These are phyloP conservation scores for Monilinia fructicola DNA, from an alignment of 2,329 filamentous ascomycete species.

Conservation along the genomic window DNA sequence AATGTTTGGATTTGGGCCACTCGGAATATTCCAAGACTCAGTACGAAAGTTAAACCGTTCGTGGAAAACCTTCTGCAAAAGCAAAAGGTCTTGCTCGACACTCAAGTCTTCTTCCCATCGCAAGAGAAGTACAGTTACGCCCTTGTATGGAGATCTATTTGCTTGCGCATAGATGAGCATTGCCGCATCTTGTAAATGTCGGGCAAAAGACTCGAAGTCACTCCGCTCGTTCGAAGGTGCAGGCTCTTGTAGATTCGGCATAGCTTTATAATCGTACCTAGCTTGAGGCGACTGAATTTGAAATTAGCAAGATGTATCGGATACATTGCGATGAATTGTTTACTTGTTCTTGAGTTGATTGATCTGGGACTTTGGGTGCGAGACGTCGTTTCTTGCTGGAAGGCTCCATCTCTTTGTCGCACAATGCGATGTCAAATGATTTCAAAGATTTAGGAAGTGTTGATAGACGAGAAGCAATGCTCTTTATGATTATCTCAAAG, in stretches of 20 bases:
- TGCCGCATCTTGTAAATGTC: slow-evolving; percentile 66
- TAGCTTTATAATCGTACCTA: slow-evolving; percentile 39
- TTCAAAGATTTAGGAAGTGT: not conserved
- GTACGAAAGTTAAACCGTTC: slow-evolving; percentile 62
- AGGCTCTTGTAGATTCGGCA: slow-evolving; percentile 36
- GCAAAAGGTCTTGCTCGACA: slow-evolving; percentile 53
- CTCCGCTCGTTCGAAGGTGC: slow-evolving; percentile 40
- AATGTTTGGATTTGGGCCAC: slow-evolving; percentile 57
- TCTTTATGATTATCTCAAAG: slow-evolving; percentile 7
- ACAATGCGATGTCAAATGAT: slow-evolving; percentile 14
- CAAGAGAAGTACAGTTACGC: slow-evolving; percentile 60
- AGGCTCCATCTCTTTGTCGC: slow-evolving; percentile 32
- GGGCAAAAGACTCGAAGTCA: slow-evolving; percentile 66
- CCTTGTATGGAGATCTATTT: slow-evolving; percentile 56
- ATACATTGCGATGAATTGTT: slow-evolving; percentile 20
- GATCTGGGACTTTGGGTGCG: slow-evolving; percentile 41
- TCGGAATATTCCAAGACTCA: slow-evolving; percentile 61
- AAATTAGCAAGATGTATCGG: slow-evolving; percentile 25
- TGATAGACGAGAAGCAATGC: not conserved
- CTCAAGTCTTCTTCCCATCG: slow-evolving; percentile 62
- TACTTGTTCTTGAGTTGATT: slow-evolving; percentile 40
- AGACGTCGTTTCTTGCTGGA: slow-evolving; percentile 42
- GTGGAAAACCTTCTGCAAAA: slow-evolving; percentile 57
- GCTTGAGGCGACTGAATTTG: slow-evolving; percentile 34
- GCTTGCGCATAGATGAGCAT: slow-evolving; percentile 66